A percentile compares a stretch with the other conserved stretches of the same genome.
Evolutionary conservation across 2,329 filamentous ascomycete species (phyloP).

Genomic region (Emericellopsis atlantica): DNA sequence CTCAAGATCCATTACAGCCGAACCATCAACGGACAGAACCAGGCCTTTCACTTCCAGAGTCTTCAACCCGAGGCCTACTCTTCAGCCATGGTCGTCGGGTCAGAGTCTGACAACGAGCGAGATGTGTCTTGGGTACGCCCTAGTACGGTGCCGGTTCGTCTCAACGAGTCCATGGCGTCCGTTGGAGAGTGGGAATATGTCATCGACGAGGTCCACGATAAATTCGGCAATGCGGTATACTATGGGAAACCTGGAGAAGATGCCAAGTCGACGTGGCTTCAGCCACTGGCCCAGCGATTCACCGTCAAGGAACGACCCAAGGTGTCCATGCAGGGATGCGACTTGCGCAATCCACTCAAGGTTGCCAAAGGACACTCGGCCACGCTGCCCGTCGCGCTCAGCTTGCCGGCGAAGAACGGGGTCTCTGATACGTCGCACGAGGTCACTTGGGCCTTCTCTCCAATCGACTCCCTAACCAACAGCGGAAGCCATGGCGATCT

Average conservation of each 20-base stretch:
- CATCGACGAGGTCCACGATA: conserved; percentile 86
- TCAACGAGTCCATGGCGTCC: conserved; percentile 79
- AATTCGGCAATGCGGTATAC: conserved; percentile 71
- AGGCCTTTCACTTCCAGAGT: conserved; percentile 82
- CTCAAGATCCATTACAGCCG: conserved; percentile 88
- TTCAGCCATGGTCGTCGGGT: conserved; percentile 63
- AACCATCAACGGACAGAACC: conserved; percentile 70
- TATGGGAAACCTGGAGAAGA: conserved; percentile 60
- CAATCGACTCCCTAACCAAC: conserved; percentile 54
- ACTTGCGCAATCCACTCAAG: conserved; percentile 67
- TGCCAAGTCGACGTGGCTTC: conserved; percentile 47
- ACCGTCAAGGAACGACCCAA: conserved; percentile 77
- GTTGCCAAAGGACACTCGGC: conserved; percentile 63
- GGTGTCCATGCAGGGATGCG: conserved; percentile 60
- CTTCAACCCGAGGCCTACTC: conserved; percentile 79
- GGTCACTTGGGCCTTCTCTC: conserved; percentile 72
- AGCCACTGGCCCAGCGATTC: conserved; percentile 63
- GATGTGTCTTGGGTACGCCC: conserved; percentile 73
- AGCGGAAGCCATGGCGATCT: conserved; percentile 57
- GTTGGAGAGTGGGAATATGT: conserved; percentile 81
- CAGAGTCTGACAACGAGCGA: conserved; percentile 34
- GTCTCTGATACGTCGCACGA: conserved; percentile 52
- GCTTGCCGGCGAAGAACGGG: conserved; percentile 37
- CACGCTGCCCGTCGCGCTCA: conserved; percentile 60
- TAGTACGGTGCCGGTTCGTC: conserved; percentile 62